Evolutionary conservation across 2,329 filamentous ascomycete species (phyloP).

Genomic region (Monosporascus cannonballus): DNA sequence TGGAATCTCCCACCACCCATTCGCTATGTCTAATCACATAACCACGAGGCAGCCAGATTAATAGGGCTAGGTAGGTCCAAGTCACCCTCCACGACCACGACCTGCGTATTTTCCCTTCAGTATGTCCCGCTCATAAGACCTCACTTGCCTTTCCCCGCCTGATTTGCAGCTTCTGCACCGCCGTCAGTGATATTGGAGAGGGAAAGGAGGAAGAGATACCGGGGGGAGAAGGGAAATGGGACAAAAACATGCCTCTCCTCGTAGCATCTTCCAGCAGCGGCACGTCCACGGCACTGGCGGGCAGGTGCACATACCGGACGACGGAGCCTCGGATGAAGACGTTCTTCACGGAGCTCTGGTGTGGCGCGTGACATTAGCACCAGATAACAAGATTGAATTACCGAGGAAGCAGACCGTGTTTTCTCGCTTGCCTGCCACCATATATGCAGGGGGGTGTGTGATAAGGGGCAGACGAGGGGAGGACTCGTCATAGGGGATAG

Average conservation of each 20-base stretch:
- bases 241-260: slow-evolving; percentile 59
- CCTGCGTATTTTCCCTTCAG: background rate
- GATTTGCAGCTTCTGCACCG: slow-evolving; percentile 47
- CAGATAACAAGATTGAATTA: too few species aligned
- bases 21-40: too few species aligned
- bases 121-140: background rate
- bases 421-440: too few species aligned
- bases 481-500: background rate
- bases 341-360: slow-evolving; percentile 77
- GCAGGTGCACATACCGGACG: slow-evolving; percentile 86
- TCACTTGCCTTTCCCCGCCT: slow-evolving; percentile 51
- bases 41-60: too few species aligned
- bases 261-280: slow-evolving; percentile 87
- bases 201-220: background rate
- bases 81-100: background rate
- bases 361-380: background rate
- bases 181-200: slow-evolving; percentile 2
- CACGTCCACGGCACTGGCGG: slow-evolving; percentile 75
- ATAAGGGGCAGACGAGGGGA: slow-evolving; percentile 3
- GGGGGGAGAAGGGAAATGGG: background rate
- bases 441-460: too few species aligned
- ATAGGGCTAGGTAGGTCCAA: too few species aligned
- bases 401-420: too few species aligned
- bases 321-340: slow-evolving; percentile 93
- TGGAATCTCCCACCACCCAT: too few species aligned